phyloP scores from a whole-genome alignment of 129 eudicot genomes.

The Heracleum sosnowskyi region DNA sequence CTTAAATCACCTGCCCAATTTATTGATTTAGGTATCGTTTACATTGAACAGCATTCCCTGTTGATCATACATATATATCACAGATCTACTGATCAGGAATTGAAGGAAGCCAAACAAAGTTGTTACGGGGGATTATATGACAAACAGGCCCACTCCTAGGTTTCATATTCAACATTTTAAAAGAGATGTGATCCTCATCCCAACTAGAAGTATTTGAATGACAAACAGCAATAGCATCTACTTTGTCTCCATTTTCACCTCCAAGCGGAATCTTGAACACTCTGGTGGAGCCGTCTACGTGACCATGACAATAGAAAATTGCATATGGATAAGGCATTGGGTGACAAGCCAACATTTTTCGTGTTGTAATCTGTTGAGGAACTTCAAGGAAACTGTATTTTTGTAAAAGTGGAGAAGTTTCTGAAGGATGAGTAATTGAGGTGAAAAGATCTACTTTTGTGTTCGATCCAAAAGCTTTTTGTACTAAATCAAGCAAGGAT shows the following conservation, averaged over 20 bases:
- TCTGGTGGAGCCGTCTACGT: background rate
- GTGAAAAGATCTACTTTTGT: background rate
- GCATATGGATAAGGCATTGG: slow-evolving; percentile 1
- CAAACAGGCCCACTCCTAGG: background rate
- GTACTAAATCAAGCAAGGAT: background rate
- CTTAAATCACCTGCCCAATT: too few relatives aligned
- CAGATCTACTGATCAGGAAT: background rate
- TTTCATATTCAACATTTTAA: background rate
- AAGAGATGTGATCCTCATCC: background rate
- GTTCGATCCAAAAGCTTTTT: background rate
- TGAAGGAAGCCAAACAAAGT: background rate
- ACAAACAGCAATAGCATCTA: background rate
- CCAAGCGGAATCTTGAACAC: background rate
- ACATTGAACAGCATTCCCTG: background rate
- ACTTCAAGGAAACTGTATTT: background rate
- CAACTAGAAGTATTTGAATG: background rate
- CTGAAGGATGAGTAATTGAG: background rate
- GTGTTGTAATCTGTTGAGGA: background rate
- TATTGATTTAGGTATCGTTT: background rate
- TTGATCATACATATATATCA: background rate
- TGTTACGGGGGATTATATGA: background rate
- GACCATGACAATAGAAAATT: background rate
- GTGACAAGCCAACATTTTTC: background rate
- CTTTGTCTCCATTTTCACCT: background rate
- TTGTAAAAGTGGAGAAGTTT: background rate